Evolutionary conservation across 495 filamentous ascomycete species (phyloP).

Genomic region (Hypoxylon lienhwacheense): DNA sequence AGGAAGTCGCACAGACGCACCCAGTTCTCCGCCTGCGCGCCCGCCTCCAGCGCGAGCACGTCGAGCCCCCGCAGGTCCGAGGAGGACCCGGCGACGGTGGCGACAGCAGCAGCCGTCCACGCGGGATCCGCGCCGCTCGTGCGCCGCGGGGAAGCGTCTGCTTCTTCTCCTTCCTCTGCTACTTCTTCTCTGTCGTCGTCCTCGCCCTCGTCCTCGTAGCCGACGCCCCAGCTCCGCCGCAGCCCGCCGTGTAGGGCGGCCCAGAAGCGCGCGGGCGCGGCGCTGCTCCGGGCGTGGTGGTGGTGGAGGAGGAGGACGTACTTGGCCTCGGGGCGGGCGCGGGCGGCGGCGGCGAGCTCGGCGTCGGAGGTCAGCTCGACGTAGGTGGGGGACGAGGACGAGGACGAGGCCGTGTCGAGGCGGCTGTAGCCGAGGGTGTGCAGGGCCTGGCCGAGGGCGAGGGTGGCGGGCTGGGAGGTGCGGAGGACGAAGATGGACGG

Average conservation of each 20-base stretch:
- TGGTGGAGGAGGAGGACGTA: slow-evolving; percentile 28
- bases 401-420: background rate
- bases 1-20: slow-evolving; percentile 37
- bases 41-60: slow-evolving; percentile 21
- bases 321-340: slow-evolving; percentile 23
- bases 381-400: slow-evolving; percentile 20
- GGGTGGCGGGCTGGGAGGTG: slow-evolving; percentile 23
- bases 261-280: background rate
- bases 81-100: slow-evolving; percentile 7
- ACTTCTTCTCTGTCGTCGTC: background rate
- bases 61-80: slow-evolving; percentile 28
- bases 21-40: slow-evolving; percentile 39
- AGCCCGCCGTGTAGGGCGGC: no score
- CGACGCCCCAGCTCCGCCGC: background rate
- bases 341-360: slow-evolving; percentile 23
- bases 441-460: slow-evolving; percentile 27
- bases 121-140: slow-evolving; percentile 1
- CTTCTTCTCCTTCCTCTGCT: no score
- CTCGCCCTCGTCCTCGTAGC: background rate
- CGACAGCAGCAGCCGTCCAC: slow-evolving; percentile 1
- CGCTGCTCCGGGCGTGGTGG: background rate
- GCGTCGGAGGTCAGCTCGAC: slow-evolving; percentile 22
- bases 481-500: slow-evolving; percentile 32
- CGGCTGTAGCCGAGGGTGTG: slow-evolving; percentile 32
- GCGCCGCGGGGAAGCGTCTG: background rate